A percentile compares a stretch with the other conserved stretches of the same genome.
phyloP scores from a whole-genome alignment of 2,329 filamentous ascomycete genomes.

The Rhynchosporium secalis region DNA sequence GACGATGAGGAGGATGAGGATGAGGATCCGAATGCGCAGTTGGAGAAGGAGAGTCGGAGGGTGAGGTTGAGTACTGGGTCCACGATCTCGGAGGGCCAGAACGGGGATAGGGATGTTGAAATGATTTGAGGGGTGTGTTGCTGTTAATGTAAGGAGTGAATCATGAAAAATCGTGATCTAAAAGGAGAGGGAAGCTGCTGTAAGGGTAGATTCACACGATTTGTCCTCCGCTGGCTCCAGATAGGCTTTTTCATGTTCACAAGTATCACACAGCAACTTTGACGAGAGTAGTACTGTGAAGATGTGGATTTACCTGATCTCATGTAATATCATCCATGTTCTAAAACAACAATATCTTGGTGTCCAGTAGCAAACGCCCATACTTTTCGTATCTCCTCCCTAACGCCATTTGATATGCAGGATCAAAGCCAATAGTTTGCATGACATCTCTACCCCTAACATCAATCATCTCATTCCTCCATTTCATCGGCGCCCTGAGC shows the following conservation, averaged over 20 bases:
- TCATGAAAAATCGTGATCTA: conserved; percentile 3
- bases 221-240: neutral
- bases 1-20: conserved; percentile 29
- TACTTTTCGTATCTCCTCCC: conserved; percentile 18
- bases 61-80: conserved; percentile 25
- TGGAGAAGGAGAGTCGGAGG: conserved; percentile 38
- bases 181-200: neutral
- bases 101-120: conserved; percentile 34
- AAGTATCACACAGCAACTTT: neutral
- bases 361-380: conserved; percentile 15
- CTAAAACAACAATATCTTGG: conserved; percentile 6
- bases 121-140: conserved; percentile 30
- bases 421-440: conserved; percentile 6
- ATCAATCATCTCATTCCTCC: conserved; percentile 52
- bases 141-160: neutral
- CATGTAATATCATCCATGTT: conserved; percentile 13
- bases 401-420: conserved; percentile 19
- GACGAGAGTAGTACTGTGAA: neutral
- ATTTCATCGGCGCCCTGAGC: conserved; percentile 57
- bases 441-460: neutral
- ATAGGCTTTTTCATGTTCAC: conserved; percentile 7
- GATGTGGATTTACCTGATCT: conserved; percentile 4
- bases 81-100: conserved; percentile 20
- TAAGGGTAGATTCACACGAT: neutral
- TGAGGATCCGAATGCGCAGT: conserved; percentile 38